Conservation (phyloP, 1,139 yeast genomes). For the Maudiozyma humilis region DNA sequence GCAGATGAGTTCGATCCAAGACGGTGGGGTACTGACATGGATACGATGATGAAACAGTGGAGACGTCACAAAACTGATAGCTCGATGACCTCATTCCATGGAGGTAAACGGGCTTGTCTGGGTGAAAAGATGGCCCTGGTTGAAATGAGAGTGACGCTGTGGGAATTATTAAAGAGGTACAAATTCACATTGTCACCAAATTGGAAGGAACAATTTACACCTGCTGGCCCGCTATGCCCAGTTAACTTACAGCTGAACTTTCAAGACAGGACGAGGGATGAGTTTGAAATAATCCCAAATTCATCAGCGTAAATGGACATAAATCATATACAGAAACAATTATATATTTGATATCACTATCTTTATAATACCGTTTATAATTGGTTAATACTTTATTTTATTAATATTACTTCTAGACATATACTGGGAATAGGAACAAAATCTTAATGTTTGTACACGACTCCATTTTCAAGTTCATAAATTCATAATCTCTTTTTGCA, state of each 20-base stretch:
- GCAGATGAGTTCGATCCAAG: slow-evolving; percentile 44
- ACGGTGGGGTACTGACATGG: slow-evolving; percentile 46
- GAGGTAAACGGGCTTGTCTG: slow-evolving; percentile 52
- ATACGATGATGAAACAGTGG: slow-evolving; percentile 37
- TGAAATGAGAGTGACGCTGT: slow-evolving; percentile 38
- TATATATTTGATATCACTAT: too few relatives aligned
- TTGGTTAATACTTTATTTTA: too few relatives aligned
- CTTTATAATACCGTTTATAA: too few relatives aligned
- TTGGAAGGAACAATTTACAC: slow-evolving; percentile 49
- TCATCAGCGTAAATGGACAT: not conserved
- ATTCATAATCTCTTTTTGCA: not conserved
- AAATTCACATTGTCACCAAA: slow-evolving; percentile 34
- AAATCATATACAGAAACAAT: not conserved
- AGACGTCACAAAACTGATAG: slow-evolving; percentile 39
- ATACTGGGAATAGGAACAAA: too few relatives aligned
- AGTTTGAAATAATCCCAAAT: not conserved
- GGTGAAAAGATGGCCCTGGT: slow-evolving; percentile 53
- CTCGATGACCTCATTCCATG: slow-evolving; percentile 50
- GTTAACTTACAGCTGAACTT: slow-evolving; percentile 24
- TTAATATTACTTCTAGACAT: too few relatives aligned
- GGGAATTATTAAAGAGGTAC: slow-evolving; percentile 34
- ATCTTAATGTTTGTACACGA: too few relatives aligned
- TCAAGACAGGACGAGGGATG: slow-evolving; percentile 4
- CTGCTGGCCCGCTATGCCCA: slow-evolving; percentile 39
- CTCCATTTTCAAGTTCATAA: too few relatives aligned